Evolutionary conservation across 2,329 filamentous ascomycete species (phyloP), one percentile per base, ranked within the genome.

Genomic region (Microdochium paspali): DNA sequence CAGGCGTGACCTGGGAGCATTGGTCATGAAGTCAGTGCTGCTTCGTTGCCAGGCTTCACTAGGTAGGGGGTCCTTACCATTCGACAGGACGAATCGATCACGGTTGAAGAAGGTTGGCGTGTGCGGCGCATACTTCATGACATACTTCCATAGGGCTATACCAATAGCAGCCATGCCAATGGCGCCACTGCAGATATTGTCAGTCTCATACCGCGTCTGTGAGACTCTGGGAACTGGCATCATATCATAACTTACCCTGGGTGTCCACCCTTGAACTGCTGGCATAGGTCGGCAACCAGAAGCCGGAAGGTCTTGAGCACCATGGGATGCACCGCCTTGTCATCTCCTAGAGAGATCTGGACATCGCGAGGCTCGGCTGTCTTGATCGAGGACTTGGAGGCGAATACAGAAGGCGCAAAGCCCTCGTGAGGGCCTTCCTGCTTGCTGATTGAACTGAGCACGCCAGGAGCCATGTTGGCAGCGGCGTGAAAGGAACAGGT

Each of bases 231-330:
- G n/a, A n/a, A n/a, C n/a, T n/a, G n/a, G n/a, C n/a, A n/a, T n/a
- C n/a, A n/a, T n/a, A n/a, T n/a, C n/a, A n/a, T 13, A 24, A 49
- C 70, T 54, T 67, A 82, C 76, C 82, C 82, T 18, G 82, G 82
- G 57, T 86, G 83, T 0, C 83, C 83, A 30, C 81, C 81, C 51
- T 78, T 78, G 62, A 84, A 87, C 53, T 86, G 82, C 59, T 86
- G 74, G 56, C 81, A 85, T 3, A 87, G 64, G 58, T 87, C 83
- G 42, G 82, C 80, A 49, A 86, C 81, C 25, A 86, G 64, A 45
- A 76, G 66, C 47, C 82, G 70, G 57, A 84, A 84, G 5, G 76
- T 77, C 54, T 72, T 73, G 45, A 85, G 62, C 2, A 82, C 77
- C 20, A 75, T 58, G 44, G 80, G 71, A 10, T 52, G 51, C 18